Evolutionary conservation across 225 moss, liverwort and hornwort genomes (phyloP), one percentile per base, ranked within the genome.

Genomic region (Polytrichum formosum): DNA sequence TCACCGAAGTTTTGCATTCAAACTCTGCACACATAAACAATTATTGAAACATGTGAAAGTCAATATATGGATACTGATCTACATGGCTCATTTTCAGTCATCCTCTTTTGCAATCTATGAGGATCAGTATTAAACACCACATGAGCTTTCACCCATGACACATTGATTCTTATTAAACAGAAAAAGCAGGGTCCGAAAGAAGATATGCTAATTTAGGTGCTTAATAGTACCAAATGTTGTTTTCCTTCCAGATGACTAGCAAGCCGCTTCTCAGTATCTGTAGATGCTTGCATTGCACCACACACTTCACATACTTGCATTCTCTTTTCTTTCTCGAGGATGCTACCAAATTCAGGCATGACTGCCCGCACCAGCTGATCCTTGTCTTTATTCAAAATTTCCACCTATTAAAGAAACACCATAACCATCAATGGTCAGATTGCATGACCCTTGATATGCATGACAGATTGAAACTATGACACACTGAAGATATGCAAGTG

Each of bases 251-350:
- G 62, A 80, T 96, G 96, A 83, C 96, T 96, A 26, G 96, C 96
- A 64, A 96, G 96, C 0, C 96, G 88, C 63, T 91, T 96, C 62
- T 96, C 96, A 26, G 96, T 96, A 76, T 96, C 96, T 4, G 96
- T 96, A 67, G 96, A 96, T 17, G 96, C 96, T 84, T 96, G 96
- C 96, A 96, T 96, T 58, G 96, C 96, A 74, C 96, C 96, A 72
- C 96, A 96, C 55, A 96, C 96, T 82, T 96, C 96, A 73, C 96
- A 96, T 5, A 96, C 96, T 83, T 96, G 96, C 96, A 96, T 96
- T 54, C 93, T 91, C 74, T 96, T 96, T 79, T 96, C 96, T 67
- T 96, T 96, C 75, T 96, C 96, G 21, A 96, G 80, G 54, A 96
- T 91, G 72, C 90, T 96, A 63, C 96, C 93, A 76, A 96, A 93